phyloP scores from a whole-genome alignment of 345 rosid genomes.

The Adansonia digitata region DNA sequence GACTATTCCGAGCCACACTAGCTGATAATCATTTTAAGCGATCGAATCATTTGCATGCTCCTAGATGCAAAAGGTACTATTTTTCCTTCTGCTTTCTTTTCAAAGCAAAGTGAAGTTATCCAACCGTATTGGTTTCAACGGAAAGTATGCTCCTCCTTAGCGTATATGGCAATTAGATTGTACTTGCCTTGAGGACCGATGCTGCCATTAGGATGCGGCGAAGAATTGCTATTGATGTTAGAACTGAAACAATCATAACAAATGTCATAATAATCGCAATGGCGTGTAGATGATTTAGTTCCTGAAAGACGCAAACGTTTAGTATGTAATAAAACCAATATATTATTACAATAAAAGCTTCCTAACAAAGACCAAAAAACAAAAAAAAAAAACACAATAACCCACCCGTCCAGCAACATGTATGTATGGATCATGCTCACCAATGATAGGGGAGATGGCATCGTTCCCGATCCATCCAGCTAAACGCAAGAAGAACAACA shows the following conservation, averaged over 20 bases:
- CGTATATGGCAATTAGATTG: not conserved
- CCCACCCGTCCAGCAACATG: constrained; percentile 75
- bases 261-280: constrained; percentile 77
- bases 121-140: not conserved
- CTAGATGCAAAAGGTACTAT: not conserved
- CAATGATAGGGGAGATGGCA: constrained; percentile 85
- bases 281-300: constrained; percentile 68
- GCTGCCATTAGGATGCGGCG: constrained; percentile 94
- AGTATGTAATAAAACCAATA: not conserved
- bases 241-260: constrained; percentile 63
- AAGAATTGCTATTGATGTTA: constrained; percentile 84
- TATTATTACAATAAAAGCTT: not conserved
- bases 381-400: constrained; percentile 9
- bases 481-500: constrained; percentile 22
- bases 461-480: constrained; percentile 98
- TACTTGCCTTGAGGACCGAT: constrained; percentile 87
- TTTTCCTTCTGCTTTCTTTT: not conserved
- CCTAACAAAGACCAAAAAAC: not conserved
- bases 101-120: not conserved
- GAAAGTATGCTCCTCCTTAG: not conserved
- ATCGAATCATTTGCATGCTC: not conserved
- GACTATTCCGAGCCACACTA: not conserved
- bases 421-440: constrained; percentile 77
- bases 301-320: constrained; percentile 47
- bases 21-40: not conserved